Percentiles rank a stretch among this genome's conserved stretches.
Evolutionary conservation across 768 basidiomycete genomes (phyloP).

Genomic region (Leccinum imitatum): DNA sequence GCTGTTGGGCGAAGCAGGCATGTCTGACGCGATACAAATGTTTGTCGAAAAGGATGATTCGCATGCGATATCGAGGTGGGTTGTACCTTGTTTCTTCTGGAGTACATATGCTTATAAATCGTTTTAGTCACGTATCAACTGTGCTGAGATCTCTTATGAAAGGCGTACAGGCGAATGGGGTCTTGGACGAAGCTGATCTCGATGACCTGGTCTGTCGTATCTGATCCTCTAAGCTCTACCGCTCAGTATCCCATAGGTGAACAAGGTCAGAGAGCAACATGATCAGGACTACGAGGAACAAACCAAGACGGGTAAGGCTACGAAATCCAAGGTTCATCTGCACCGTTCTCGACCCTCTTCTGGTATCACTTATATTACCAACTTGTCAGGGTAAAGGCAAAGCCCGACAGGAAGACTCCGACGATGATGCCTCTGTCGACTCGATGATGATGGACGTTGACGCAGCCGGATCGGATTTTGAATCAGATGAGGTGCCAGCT

Average conservation of each 20-base stretch:
- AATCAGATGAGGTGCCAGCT: slow-evolving; percentile 46
- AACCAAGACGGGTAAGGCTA: slow-evolving; percentile 35
- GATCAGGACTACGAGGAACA: slow-evolving; percentile 62
- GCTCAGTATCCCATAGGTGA: slow-evolving; percentile 43
- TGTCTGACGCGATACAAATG: slow-evolving; percentile 92
- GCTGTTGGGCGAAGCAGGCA: slow-evolving; percentile 82
- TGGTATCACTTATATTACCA: not conserved
- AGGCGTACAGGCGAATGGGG: slow-evolving; percentile 62
- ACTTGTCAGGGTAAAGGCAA: slow-evolving; percentile 50
- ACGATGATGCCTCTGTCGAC: slow-evolving; percentile 50
- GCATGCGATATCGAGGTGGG: slow-evolving; percentile 86
- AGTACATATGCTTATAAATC: not conserved
- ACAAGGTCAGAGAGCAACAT: slow-evolving; percentile 67
- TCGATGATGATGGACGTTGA: slow-evolving; percentile 82
- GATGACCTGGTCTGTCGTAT: slow-evolving; percentile 61
- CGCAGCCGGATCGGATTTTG: slow-evolving; percentile 48
- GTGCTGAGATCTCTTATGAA: slow-evolving; percentile 64
- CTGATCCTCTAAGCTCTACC: not conserved
- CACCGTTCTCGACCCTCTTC: not conserved
- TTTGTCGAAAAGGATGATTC: slow-evolving; percentile 98
- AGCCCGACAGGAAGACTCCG: slow-evolving; percentile 51
- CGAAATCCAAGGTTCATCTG: slow-evolving; percentile 45
- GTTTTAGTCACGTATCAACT: slow-evolving; percentile 61
- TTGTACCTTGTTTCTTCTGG: slow-evolving; percentile 14
- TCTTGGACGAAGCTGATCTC: slow-evolving; percentile 69